Conservation (phyloP, 805 yeast genomes). For the Metschnikowia vanudenii region DNA sequence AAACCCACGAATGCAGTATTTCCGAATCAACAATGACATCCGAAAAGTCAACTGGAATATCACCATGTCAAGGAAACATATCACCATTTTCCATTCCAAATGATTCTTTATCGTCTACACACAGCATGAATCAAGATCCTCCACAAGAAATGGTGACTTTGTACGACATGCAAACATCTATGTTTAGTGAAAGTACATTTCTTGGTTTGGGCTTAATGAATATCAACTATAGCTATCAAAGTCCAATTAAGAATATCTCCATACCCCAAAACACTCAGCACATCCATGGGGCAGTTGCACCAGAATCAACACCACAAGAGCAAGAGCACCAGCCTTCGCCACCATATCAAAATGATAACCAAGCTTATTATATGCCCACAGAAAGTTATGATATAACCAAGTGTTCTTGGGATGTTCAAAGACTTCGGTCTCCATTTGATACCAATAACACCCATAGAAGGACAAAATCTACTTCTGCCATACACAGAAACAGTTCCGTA, state of each 20-base stretch:
- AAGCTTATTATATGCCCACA: slow-evolving; percentile 3
- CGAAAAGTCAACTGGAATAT: slow-evolving; percentile 16
- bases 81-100: slow-evolving; percentile 15
- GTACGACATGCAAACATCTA: slow-evolving; percentile 7
- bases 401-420: neutral
- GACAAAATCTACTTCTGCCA: slow-evolving; percentile 27
- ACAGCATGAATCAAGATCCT: slow-evolving; percentile 6
- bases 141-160: slow-evolving; percentile 4
- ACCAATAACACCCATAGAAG: slow-evolving; percentile 21
- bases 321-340: neutral
- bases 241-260: neutral
- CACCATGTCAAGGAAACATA: slow-evolving; percentile 6
- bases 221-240: slow-evolving; percentile 18
- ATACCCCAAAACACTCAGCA: neutral
- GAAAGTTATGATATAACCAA: neutral
- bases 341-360: neutral
- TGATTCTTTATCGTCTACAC: slow-evolving; percentile 4
- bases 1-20: slow-evolving; percentile 25
- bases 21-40: slow-evolving; percentile 23
- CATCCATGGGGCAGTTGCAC: neutral
- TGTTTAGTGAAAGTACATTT: slow-evolving; percentile 11
- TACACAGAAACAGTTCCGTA: slow-evolving; percentile 20
- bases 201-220: slow-evolving; percentile 34
- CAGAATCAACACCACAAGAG: no score
- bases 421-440: slow-evolving; percentile 4